A percentile compares a stretch with the other conserved stretches of the same genome.
Conservation (phyloP, 345 rosid species). For the Lumnitzera littorea region DNA sequence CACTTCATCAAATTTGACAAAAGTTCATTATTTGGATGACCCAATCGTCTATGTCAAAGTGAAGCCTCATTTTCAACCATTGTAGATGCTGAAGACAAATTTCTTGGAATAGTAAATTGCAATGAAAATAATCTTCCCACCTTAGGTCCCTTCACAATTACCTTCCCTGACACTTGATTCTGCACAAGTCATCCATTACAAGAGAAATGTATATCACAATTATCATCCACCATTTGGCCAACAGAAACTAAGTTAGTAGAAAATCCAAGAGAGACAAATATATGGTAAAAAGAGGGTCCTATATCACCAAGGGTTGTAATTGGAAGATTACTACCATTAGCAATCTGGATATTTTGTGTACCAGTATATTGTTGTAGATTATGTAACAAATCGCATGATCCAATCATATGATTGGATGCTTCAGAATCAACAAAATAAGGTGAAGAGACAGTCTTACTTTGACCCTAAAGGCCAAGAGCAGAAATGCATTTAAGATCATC, state of each 20-base stretch:
- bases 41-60: neutral
- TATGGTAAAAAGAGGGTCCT: no score
- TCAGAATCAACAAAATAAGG: no score
- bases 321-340: no score
- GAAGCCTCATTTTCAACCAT: neutral
- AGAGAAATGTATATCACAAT: neutral
- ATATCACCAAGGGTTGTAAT: no score
- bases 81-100: neutral
- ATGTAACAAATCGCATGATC: no score
- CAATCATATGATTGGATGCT: no score
- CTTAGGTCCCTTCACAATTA: conserved; percentile 1
- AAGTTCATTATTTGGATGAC: neutral
- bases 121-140: neutral
- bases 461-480: no score
- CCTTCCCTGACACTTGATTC: neutral
- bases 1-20: neutral
- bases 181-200: neutral
- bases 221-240: neutral
- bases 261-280: no score
- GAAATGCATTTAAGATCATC: no score
- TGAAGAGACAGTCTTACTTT: no score
- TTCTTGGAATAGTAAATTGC: neutral
- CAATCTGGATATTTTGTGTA: no score
- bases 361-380: no score
- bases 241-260: neutral